These are phyloP conservation scores for Penicillium manginii DNA, from an alignment of 495 filamentous ascomycete genomes.

Conservation along the genomic window DNA sequence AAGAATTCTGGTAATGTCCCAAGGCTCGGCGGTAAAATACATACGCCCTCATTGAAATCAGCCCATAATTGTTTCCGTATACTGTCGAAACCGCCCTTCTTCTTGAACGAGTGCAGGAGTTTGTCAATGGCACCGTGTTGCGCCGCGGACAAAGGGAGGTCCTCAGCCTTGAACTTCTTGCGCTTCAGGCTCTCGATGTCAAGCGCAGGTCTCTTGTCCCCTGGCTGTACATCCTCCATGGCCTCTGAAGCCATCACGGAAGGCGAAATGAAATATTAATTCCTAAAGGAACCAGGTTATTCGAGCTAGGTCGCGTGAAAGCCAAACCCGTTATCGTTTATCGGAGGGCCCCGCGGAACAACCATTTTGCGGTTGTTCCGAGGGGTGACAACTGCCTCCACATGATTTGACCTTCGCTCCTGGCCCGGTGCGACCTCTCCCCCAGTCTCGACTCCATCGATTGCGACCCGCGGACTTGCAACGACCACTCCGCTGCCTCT, in stretches of 20 bases:
- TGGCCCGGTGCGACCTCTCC: slow-evolving; percentile 28
- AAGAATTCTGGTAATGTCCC: neutral
- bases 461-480: slow-evolving; percentile 20
- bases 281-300: neutral
- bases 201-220: slow-evolving; percentile 30
- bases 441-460: slow-evolving; percentile 25
- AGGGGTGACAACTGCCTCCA: slow-evolving; percentile 43
- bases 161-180: slow-evolving; percentile 82
- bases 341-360: slow-evolving; percentile 11
- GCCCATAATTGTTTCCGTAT: slow-evolving; percentile 81
- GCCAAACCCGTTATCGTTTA: slow-evolving; percentile 24
- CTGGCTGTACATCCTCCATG: slow-evolving; percentile 32
- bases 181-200: slow-evolving; percentile 47
- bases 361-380: slow-evolving; percentile 28
- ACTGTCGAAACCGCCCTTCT: slow-evolving; percentile 87
- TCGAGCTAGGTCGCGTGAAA: slow-evolving; percentile 24
- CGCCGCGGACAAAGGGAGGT: slow-evolving; percentile 73
- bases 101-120: slow-evolving; percentile 82
- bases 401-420: slow-evolving; percentile 47
- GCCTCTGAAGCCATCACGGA: slow-evolving; percentile 50
- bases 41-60: slow-evolving; percentile 76
- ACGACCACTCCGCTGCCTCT: slow-evolving; percentile 14
- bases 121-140: slow-evolving; percentile 77
- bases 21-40: slow-evolving; percentile 25
- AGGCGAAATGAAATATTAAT: neutral